A percentile compares a stretch with the other conserved stretches of the same genome.
phyloP scores from a whole-genome alignment of 1,139 yeast species.

The Waltiozyma sp. region DNA sequence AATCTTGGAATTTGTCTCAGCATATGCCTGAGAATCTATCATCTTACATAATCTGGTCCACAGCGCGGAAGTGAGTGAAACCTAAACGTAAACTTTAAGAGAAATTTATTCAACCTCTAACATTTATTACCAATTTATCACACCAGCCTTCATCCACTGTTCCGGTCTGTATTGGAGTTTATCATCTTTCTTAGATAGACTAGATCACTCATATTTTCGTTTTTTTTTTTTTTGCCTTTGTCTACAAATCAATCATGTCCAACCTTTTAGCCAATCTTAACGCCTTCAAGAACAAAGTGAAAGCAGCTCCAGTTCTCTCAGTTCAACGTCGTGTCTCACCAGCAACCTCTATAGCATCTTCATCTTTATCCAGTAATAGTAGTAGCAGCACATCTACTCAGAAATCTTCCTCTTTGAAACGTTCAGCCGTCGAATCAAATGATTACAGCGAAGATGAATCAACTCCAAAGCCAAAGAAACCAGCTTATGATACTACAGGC shows the following conservation, averaged over 20 bases:
- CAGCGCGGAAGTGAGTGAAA: too few species aligned
- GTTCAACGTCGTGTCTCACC: slow-evolving; percentile 23
- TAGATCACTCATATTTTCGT: background rate
- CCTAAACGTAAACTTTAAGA: too few species aligned
- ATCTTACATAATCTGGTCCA: too few species aligned
- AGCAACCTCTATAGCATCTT: slow-evolving; percentile 8
- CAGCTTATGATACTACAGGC: slow-evolving; percentile 28
- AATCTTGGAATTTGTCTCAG: too few species aligned
- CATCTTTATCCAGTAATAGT: slow-evolving; percentile 6
- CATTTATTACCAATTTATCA: too few species aligned
- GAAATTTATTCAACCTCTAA: too few species aligned
- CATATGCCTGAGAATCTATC: too few species aligned
- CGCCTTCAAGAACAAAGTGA: slow-evolving; percentile 49
- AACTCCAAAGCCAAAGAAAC: slow-evolving; percentile 22
- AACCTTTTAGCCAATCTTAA: slow-evolving; percentile 36
- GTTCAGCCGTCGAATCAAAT: slow-evolving; percentile 6
- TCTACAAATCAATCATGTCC: background rate
- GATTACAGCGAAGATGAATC: slow-evolving; percentile 19
- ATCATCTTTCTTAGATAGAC: background rate
- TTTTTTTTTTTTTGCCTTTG: too few species aligned
- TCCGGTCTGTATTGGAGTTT: too few species aligned
- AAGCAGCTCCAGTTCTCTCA: slow-evolving; percentile 39
- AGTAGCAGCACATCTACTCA: slow-evolving; percentile 7
- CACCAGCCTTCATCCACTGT: too few species aligned
- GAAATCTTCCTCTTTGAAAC: slow-evolving; percentile 5